Percentiles rank a stretch among this genome's conserved stretches.
Conservation (phyloP, 345 rosid genomes). For the Clarkia xantiana region DNA sequence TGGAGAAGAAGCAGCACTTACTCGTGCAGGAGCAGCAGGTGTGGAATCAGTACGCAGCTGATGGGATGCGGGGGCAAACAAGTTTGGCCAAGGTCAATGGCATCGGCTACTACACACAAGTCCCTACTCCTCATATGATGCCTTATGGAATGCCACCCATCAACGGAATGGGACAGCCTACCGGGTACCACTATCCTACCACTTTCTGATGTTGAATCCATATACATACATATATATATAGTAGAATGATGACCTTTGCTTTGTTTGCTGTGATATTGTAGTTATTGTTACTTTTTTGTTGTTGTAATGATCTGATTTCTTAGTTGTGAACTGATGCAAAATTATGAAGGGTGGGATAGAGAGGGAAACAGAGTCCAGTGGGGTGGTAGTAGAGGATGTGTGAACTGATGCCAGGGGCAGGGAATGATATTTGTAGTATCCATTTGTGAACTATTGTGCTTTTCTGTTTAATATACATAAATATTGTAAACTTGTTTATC, state of each 20-base stretch:
- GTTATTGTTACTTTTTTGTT: slow-evolving; percentile 10
- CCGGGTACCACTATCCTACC: slow-evolving; percentile 36
- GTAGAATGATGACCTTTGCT: slow-evolving; percentile 15
- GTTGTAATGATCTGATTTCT: slow-evolving; percentile 14
- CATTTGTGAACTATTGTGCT: too few species aligned
- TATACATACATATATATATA: slow-evolving; percentile 11
- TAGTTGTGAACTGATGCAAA: slow-evolving; percentile 3
- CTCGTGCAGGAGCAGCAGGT: slow-evolving; percentile 53
- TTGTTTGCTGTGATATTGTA: slow-evolving; percentile 6
- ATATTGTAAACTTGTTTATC: too few species aligned
- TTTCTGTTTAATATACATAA: too few species aligned
- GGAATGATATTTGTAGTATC: too few species aligned
- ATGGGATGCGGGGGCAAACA: slow-evolving; percentile 67
- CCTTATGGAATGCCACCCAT: slow-evolving; percentile 46
- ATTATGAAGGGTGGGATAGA: background rate
- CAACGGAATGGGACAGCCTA: slow-evolving; percentile 28
- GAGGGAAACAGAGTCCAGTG: background rate
- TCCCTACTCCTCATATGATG: slow-evolving; percentile 20
- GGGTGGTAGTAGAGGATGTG: background rate
- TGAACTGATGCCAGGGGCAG: background rate
- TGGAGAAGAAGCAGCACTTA: slow-evolving; percentile 60
- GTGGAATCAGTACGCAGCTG: slow-evolving; percentile 53
- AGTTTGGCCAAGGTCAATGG: slow-evolving; percentile 33
- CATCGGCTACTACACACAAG: slow-evolving; percentile 25
- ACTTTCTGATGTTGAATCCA: slow-evolving; percentile 20